phyloP scores from a whole-genome alignment of 306 rosid genomes.

The Prunus mongolica region DNA sequence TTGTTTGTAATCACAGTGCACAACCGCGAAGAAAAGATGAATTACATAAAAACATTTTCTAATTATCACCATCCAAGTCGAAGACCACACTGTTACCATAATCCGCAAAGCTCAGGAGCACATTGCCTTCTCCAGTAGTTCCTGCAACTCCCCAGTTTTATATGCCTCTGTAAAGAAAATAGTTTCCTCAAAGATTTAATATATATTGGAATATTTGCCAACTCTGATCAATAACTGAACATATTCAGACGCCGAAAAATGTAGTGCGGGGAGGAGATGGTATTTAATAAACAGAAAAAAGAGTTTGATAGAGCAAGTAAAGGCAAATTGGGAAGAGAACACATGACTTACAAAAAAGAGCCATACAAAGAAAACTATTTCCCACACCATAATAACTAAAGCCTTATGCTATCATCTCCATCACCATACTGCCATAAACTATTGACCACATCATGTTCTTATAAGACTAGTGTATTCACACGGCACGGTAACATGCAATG shows the following conservation, averaged over 20 bases:
- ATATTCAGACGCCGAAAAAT: neutral
- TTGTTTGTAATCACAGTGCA: conserved; percentile 7
- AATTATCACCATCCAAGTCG: neutral
- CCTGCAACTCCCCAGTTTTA: conserved; percentile 79
- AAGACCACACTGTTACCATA: neutral
- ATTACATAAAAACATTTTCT: conserved; percentile 11
- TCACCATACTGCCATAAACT: neutral
- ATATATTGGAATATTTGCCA: neutral
- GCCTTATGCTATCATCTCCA: neutral
- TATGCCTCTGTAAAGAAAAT: conserved; percentile 62
- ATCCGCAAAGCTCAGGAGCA: conserved; percentile 44
- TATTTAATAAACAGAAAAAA: neutral
- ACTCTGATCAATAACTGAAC: neutral
- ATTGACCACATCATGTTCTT: neutral
- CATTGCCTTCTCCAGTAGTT: conserved; percentile 78
- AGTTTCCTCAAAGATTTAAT: neutral
- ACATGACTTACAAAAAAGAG: too few relatives aligned
- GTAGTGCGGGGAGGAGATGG: neutral
- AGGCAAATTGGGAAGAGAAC: neutral
- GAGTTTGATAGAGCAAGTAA: neutral
- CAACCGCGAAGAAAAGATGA: neutral
- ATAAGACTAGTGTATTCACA: neutral
- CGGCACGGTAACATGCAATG: neutral
- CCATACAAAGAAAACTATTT: too few relatives aligned
- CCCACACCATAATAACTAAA: too few relatives aligned